Base-by-base conservation (phyloP, 2,329 filamentous ascomycete species). In the Cercospora sp. region DNA sequence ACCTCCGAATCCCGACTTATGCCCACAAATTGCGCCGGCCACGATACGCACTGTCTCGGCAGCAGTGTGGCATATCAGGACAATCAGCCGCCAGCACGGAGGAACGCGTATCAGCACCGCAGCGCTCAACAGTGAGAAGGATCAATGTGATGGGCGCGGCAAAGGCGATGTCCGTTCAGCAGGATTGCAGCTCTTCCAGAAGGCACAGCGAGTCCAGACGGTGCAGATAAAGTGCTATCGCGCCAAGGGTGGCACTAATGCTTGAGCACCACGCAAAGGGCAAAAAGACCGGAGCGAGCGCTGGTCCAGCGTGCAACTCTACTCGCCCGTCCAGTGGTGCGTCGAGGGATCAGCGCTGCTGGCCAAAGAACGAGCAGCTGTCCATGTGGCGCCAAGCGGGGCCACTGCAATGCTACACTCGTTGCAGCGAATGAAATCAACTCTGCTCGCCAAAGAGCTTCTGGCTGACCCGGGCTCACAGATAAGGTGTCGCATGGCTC, bases 401-500 rank as follows among this genome's bases (percentile, higher is more conserved):
- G 6, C 61, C 58, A 59, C 28, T 67, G 65, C 65, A 60, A 67
- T 64, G 65, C 65, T 60, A 60, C 65, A 42, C 28, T 53, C 42
- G 62, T 59, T 18, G 55, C 58, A 42, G 58, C 55, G 58, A 65
- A 65, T 60, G 28, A 53, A 18, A 61, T 28, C 18, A 20, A 26
- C 23, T 28, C 57, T 42, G 48, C 45, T 20, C n/a, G 45, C 55
- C 60, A 58, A 48, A 59, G 57, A 59, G 33, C 20, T 63, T 63
- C 62, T 42, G 39, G 33, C 28, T 36, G 57, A 28, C 62, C 36
- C 53, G 61, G 28, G 57, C 51, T 42, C 51, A 48, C 59, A 51
- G 66, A 68, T 68, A 68, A 68, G 66, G 58, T 68, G 59, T 64
- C 66, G 60, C 66, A 60, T 65, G 63, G 64, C 62, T 58, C 23